Evolutionary conservation across 257 asterid genomes (phyloP), one percentile per base, ranked within the genome.

Genomic region (Catharanthus roseus): DNA sequence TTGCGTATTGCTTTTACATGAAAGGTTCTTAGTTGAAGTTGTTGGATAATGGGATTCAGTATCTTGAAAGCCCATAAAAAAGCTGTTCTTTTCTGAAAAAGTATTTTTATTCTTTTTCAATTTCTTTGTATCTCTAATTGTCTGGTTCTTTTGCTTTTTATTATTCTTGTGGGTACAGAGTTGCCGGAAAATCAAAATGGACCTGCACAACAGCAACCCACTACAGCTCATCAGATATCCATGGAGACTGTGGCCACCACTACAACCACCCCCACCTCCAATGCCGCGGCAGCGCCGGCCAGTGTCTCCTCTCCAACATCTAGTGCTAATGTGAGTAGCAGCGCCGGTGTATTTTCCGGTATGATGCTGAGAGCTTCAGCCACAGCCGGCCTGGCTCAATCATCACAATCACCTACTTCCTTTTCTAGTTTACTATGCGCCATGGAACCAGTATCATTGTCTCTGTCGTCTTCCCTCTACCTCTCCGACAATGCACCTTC

Each of bases 361-460:
- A 68, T 81, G 39, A 68, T 81, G 39, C 75, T 85, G 64, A 79
- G 71, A 21, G 47, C 84, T 18, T 67, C 91, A 23, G 26, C 79
- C 9, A 72, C 88, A 2, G 67, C 82, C 8, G 80, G 78, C 56
- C 78, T 72, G 0, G 18, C 84, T n/a, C 86, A 75, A 53, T 31
- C 85, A 2, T 67, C 84, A 0, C 55, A 50, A 18, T 65, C 77
- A 5, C 72, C 79, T 10, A 60, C 85, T 6, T 62, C 88, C 0
- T 84, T 76, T 74, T 71, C 95, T 15, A 45, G 78, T 72, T 76
- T 85, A 38, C 63, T 81, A 2, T 67, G 81, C 65, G 72, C 80
- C 15, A 81, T 82, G 77, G 98, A 90, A 28, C 93, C 98, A 1
- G 75, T 90, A 34, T 85, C 97, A 0, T 88, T 92, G 16, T 86